Conservation (phyloP, 129 eudicot genomes). For the Ambrosia artemisiifolia region DNA sequence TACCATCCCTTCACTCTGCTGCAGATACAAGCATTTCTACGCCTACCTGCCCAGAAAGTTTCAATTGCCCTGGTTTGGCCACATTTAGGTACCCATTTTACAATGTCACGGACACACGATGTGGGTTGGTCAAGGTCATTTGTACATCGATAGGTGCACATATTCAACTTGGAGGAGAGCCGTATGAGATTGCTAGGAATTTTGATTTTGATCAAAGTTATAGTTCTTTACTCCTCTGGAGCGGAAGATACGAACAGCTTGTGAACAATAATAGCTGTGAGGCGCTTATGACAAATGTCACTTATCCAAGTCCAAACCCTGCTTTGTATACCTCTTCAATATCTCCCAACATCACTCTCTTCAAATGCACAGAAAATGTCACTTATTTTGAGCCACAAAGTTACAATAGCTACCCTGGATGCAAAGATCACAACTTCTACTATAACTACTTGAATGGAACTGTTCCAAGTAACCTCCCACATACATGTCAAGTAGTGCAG, state of each 20-base stretch:
- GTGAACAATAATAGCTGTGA: constrained; percentile 10
- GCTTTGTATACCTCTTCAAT: constrained; percentile 22
- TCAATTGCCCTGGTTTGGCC: neutral
- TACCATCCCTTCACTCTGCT: constrained; percentile 16
- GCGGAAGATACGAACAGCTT: neutral
- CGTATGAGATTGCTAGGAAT: neutral
- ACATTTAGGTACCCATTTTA: neutral
- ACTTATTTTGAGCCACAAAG: neutral
- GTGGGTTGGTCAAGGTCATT: constrained; percentile 24
- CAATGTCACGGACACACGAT: neutral
- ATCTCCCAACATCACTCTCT: constrained; percentile 16
- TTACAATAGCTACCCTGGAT: neutral
- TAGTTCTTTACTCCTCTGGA: neutral
- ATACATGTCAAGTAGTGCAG: constrained; percentile 3
- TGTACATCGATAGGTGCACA: neutral
- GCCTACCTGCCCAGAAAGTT: constrained; percentile 22
- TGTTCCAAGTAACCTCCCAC: constrained; percentile 16
- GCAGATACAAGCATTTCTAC: neutral
- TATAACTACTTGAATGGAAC: neutral
- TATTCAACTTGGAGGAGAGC: neutral
- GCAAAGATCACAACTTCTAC: constrained; percentile 20
- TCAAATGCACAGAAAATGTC: constrained; percentile 24
- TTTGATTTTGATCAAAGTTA: too few species aligned
- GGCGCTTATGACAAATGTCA: constrained; percentile 5
- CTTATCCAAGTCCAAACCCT: constrained; percentile 13